Evolutionary conservation across 1,284 basidiomycete genomes (phyloP).

Genomic region (Veloporphyrellus conicus): DNA sequence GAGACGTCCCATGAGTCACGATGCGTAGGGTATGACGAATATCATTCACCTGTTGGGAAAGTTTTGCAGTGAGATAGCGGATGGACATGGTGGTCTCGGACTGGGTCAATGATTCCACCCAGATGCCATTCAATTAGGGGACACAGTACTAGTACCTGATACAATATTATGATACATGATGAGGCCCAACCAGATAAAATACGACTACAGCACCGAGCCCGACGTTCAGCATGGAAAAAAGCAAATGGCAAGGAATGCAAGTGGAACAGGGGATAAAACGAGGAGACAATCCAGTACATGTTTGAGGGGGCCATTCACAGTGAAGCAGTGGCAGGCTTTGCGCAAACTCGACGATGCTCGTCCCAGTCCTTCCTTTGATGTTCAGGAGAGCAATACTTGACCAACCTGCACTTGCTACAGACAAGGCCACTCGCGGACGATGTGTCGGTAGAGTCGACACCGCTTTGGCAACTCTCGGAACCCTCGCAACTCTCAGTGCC

Average conservation of each 20-base stretch:
- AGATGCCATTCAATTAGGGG: too few relatives aligned
- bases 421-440: conserved; percentile 43
- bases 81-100: conserved; percentile 50
- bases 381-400: conserved; percentile 67
- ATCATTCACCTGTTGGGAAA: conserved; percentile 70
- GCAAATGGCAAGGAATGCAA: background rate
- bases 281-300: background rate
- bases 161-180: background rate
- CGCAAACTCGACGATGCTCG: conserved; percentile 65
- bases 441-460: conserved; percentile 32
- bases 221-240: background rate
- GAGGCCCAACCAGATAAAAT: too few relatives aligned
- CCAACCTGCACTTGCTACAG: conserved; percentile 70
- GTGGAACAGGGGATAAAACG: background rate
- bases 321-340: conserved; percentile 39
- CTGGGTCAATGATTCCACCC: background rate
- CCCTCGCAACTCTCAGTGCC: conserved; percentile 43
- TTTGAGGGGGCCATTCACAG: conserved; percentile 9
- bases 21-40: background rate
- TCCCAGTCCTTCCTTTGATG: conserved; percentile 71
- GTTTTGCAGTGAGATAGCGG: conserved; percentile 70
- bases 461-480: conserved; percentile 49
- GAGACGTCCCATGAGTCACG: conserved; percentile 1
- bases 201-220: too few relatives aligned
- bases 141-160: background rate